Base-by-base conservation (phyloP, 805 yeast genomes). In the Naumovozyma castellii region DNA sequence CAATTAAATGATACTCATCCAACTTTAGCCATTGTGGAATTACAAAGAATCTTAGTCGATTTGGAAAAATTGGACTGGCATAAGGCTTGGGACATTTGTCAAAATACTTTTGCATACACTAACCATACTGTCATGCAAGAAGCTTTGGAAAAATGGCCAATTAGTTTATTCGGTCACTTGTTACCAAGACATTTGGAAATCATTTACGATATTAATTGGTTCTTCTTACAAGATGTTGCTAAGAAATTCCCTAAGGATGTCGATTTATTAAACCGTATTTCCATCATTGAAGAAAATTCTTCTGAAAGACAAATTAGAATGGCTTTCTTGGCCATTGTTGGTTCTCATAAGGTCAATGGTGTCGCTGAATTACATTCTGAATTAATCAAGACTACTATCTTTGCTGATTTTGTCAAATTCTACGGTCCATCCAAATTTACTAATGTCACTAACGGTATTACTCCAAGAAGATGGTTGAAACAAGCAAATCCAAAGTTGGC, bases 1-100 rank as follows among this genome's bases (percentile, higher is more conserved):
- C 97, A 88, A 67, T 74, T 88, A 61, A 87, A 87, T 59, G 97
- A 87, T 59, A 87, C 97, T 12, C 97, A 87, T 59, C 97, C 97
- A 40, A 84, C 96, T 3, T 66, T 87, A 54, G 95, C 95, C 3
- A 70, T 88, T 55, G 92, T 85, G 32, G 97, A 87, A 64, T 72
- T 87, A 50, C 90, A 84, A 67, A 75, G 97, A 65, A 73, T 88
- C 39, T 67, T 87, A 42, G 80, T 87, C 44, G 97, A 87, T 62
- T 66, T 81, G 50, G 95, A 88, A 66, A 78, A 78, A 39, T 68
- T 87, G 42, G 73, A 67, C 18, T 88, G 95, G 95, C 78, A 74
- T 50, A 71, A 69, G 35, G 95, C 96, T 30, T 88, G 96, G 96
- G 65, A 65, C 18, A 80, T 88, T 57, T 94, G 84, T 38, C 76